Base-by-base conservation (phyloP, 2,329 filamentous ascomycete species). In the Lasiodiplodia citricola region DNA sequence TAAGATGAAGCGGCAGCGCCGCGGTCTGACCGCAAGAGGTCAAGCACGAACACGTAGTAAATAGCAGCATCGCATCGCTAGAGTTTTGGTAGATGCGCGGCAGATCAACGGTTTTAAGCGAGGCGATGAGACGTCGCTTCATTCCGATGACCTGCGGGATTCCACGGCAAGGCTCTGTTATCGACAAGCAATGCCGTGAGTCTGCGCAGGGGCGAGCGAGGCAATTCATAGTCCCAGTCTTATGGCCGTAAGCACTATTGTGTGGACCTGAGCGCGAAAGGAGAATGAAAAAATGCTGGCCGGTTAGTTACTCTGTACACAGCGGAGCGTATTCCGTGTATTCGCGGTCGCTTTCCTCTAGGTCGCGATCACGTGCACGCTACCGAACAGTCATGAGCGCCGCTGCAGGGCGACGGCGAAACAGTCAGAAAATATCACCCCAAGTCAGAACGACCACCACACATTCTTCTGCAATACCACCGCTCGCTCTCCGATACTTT, bases 91-190 rank as follows among this genome's bases (percentile, higher is more conserved):
- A 47, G 41, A 50, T 35, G 58, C 23, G 11, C 58, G 44, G 47
- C 47, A 52, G 60, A 64, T 64, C 60, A 38, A 31, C 60, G 60
- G 60, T 38, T 28, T 37, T 31, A 64, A 64, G 60, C 60, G 60
- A 64, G 23, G 16, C 38, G 11, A 23, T 41, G 55, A 58, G 37
- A 58, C 55, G 31, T 18, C 18, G 37, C 56, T 57, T 35, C 37
- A 57, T 57, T 8, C 16, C 25, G 25, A 31, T 13, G 13, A 4
- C 25, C 16, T 18, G 41, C 41, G 44, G 44, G 18, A 47, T 47
- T 47, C 44, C 44, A 47, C 44, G 44, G 44, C 13, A 47, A n/a
- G 18, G 6, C 3, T 18, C 44, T 47, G 44, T n/a, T 47, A 47
- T 47, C 13, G 25, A 31, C 52, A n/a, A 56, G 52, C 52, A 56